phyloP scores from a whole-genome alignment of 768 basidiomycete species.

The Neoboletus subvelutipes region DNA sequence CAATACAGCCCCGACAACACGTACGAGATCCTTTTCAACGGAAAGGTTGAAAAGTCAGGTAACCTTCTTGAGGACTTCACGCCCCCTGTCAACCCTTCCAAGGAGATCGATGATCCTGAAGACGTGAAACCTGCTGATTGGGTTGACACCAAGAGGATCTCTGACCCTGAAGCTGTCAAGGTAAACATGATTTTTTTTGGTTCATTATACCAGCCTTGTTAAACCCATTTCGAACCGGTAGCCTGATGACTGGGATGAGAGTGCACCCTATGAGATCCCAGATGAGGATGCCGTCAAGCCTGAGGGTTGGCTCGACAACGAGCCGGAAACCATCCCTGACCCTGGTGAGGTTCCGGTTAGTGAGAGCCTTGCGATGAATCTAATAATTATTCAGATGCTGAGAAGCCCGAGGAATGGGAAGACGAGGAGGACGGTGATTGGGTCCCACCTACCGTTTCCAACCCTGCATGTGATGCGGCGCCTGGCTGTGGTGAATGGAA shows the following conservation, averaged over 20 bases:
- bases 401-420: constrained; percentile 99
- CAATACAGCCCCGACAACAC: constrained; percentile 84
- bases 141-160: constrained; percentile 87
- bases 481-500: constrained; percentile 97
- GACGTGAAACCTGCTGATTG: constrained; percentile 90
- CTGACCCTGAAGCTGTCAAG: constrained; percentile 83
- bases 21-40: constrained; percentile 89
- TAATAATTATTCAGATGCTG: constrained; percentile 51
- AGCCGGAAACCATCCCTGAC: constrained; percentile 77
- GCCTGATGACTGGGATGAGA: constrained; percentile 99
- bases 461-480: constrained; percentile 87
- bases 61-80: constrained; percentile 91
- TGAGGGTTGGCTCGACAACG: constrained; percentile 94
- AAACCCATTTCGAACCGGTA: constrained; percentile 24
- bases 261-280: constrained; percentile 86
- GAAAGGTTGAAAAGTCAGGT: constrained; percentile 75
- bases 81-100: constrained; percentile 88
- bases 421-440: constrained; percentile 99
- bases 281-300: constrained; percentile 90
- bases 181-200: constrained; percentile 32
- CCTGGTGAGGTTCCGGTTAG: constrained; percentile 55
- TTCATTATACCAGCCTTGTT: not conserved
- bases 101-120: constrained; percentile 90
- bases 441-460: constrained; percentile 85
- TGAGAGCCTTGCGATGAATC: not conserved